A percentile compares a stretch with the other conserved stretches of the same genome.
These are phyloP conservation scores for Chlorella sp. DNA, from an alignment of 139 green algal genomes.

Conservation along the genomic window DNA sequence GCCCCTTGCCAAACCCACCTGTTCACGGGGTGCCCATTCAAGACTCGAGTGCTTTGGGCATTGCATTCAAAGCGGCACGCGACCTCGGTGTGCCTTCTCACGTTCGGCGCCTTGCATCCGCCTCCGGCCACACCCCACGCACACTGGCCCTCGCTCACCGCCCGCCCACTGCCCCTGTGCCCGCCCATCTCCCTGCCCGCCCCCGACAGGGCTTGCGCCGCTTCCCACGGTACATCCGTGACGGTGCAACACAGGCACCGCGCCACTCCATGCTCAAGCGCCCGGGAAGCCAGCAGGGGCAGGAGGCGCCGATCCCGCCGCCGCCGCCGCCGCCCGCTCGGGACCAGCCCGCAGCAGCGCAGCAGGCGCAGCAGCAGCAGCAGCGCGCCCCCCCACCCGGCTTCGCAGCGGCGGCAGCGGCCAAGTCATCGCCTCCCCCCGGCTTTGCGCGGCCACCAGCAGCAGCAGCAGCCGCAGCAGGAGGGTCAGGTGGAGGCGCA, in stretches of 20 bases:
- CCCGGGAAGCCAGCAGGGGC: not conserved
- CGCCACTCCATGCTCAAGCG: conserved; percentile 1
- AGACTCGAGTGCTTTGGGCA: not conserved
- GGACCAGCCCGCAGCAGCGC: not conserved
- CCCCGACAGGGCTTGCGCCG: not conserved
- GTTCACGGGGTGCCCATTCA: too few relatives aligned
- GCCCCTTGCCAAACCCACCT: not conserved
- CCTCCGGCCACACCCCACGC: not conserved
- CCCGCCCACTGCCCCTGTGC: not conserved
- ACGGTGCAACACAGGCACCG: not conserved
- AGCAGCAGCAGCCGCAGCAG: not conserved
- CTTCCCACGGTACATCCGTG: not conserved
- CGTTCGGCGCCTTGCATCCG: too few relatives aligned
- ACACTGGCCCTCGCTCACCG: not conserved
- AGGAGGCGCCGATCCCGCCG: not conserved
- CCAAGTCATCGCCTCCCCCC: not conserved
- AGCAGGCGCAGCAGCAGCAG: not conserved
- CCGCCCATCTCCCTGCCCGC: not conserved
- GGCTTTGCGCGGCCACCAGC: not conserved
- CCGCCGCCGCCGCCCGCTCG: not conserved
- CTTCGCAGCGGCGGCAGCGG: not conserved
- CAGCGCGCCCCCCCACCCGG: not conserved
- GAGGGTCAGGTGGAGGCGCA: not conserved
- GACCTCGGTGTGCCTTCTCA: too few relatives aligned
- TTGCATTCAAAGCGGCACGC: not conserved